A percentile compares a stretch with the other conserved stretches of the same genome.
These are phyloP conservation scores for Darksidea phi DNA, from an alignment of 495 filamentous ascomycete genomes.

Conservation along the genomic window DNA sequence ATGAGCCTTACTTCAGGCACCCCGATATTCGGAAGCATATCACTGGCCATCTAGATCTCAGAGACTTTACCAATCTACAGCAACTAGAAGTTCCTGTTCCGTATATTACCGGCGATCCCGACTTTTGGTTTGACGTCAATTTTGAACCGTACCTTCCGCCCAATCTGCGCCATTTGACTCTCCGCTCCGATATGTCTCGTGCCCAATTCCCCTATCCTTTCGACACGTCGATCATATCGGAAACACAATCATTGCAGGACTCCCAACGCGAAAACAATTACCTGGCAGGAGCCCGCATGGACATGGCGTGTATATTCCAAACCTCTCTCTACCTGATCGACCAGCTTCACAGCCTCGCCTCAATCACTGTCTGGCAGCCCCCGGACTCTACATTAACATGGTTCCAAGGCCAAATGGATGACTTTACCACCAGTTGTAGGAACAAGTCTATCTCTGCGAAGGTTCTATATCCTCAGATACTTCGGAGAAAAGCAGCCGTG, in stretches of 20 bases:
- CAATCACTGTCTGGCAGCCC: slow-evolving; percentile 12
- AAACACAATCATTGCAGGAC: not conserved
- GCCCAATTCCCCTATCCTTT: slow-evolving; percentile 1
- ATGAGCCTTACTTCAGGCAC: not conserved
- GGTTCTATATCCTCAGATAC: slow-evolving; percentile 4
- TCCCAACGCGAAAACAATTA: not conserved
- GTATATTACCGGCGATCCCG: slow-evolving; percentile 5
- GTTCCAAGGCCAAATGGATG: not conserved
- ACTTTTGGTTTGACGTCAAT: not conserved
- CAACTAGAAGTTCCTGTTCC: slow-evolving; percentile 4
- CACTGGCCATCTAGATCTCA: not conserved
- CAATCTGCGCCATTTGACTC: slow-evolving; percentile 15
- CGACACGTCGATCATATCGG: not conserved
- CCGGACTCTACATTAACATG: not conserved
- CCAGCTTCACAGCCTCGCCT: not conserved
- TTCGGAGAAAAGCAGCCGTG: not conserved
- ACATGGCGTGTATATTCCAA: slow-evolving; percentile 1
- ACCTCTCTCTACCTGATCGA: not conserved
- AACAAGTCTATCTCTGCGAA: slow-evolving; percentile 5
- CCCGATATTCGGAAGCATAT: not conserved
- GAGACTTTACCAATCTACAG: not conserved
- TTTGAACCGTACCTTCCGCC: slow-evolving; percentile 8
- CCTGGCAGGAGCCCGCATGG: slow-evolving; percentile 1
- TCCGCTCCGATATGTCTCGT: slow-evolving; percentile 17
- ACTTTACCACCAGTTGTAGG: slow-evolving; percentile 7